These are phyloP conservation scores for Shiraia bambusicola DNA, from an alignment of 2,329 filamentous ascomycete genomes.

Conservation along the genomic window DNA sequence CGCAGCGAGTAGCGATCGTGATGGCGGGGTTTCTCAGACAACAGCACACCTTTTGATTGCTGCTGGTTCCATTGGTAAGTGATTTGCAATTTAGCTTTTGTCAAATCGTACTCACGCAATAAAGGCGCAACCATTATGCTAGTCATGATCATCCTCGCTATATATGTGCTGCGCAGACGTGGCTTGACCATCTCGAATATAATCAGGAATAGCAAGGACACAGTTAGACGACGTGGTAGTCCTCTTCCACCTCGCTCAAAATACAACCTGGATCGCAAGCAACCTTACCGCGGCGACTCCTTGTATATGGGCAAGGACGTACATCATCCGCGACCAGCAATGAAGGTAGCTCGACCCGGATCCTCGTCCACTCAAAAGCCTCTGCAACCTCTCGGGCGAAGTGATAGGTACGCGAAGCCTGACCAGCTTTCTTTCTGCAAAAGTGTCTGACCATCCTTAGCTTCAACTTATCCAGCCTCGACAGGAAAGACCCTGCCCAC, in stretches of 20 bases:
- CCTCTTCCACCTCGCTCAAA: slow-evolving; percentile 26
- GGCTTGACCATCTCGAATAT: slow-evolving; percentile 37
- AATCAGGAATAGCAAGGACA: slow-evolving; percentile 26
- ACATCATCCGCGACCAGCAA: slow-evolving; percentile 28
- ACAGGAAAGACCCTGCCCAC: slow-evolving; percentile 8
- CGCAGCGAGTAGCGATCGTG: slow-evolving; percentile 16
- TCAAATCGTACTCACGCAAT: slow-evolving; percentile 12
- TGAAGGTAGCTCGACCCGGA: slow-evolving; percentile 24
- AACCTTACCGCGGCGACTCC: slow-evolving; percentile 24
- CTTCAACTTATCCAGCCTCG: slow-evolving; percentile 22
- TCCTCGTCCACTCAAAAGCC: slow-evolving; percentile 34
- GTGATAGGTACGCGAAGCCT: slow-evolving; percentile 24
- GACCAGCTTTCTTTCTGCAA: background rate
- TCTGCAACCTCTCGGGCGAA: slow-evolving; percentile 31
- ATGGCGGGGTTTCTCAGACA: slow-evolving; percentile 35
- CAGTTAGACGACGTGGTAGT: slow-evolving; percentile 18
- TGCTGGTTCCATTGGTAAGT: slow-evolving; percentile 44
- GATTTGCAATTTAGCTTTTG: background rate
- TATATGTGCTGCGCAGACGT: slow-evolving; percentile 43
- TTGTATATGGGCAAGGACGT: slow-evolving; percentile 26
- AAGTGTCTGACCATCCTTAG: slow-evolving; percentile 12
- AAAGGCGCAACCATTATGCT: slow-evolving; percentile 44
- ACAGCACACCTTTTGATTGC: slow-evolving; percentile 46
- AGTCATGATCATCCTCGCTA: slow-evolving; percentile 38
- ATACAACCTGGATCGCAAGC: slow-evolving; percentile 30